A percentile compares a stretch with the other conserved stretches of the same genome.
These are phyloP conservation scores for Ascobolus immersus DNA, from an alignment of 495 filamentous ascomycete species.

Conservation along the genomic window DNA sequence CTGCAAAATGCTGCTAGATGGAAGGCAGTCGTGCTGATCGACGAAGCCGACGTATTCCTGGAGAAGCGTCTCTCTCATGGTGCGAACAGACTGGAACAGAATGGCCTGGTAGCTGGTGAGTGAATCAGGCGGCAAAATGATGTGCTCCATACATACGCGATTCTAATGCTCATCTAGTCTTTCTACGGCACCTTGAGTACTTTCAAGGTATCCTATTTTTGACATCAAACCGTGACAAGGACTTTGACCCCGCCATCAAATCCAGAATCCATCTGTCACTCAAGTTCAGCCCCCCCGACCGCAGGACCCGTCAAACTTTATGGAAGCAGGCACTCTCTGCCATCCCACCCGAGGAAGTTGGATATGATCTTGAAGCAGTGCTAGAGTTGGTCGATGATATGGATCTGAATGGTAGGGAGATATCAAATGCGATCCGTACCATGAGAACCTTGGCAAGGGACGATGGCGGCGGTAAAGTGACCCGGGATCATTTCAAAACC, in stretches of 20 bases:
- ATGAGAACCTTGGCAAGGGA: conserved; percentile 19
- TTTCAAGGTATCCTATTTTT: conserved; percentile 27
- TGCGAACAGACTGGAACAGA: conserved; percentile 1
- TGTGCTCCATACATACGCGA: no score
- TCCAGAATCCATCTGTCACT: conserved; percentile 24
- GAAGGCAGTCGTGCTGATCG: conserved; percentile 16
- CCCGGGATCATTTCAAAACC: conserved; percentile 13
- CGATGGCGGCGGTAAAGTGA: conserved; percentile 8
- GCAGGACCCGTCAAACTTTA: not conserved
- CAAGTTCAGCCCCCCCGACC: conserved; percentile 12
- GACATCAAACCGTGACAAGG: conserved; percentile 26
- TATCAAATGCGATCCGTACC: conserved; percentile 17
- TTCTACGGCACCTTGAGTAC: conserved; percentile 28
- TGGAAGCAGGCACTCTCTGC: conserved; percentile 3
- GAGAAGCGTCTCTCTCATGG: conserved; percentile 24
- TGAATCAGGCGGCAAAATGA: not conserved
- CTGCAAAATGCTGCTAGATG: conserved; percentile 1
- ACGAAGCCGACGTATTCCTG: conserved; percentile 41
- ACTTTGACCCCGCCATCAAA: conserved; percentile 25
- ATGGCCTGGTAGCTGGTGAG: not conserved
- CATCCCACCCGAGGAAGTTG: conserved; percentile 2
- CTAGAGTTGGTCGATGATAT: not conserved
- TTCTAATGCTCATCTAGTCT: conserved; percentile 14
- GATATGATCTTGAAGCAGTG: not conserved
- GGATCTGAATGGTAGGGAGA: conserved; percentile 17